A percentile compares a stretch with the other conserved stretches of the same genome.
Conservation (phyloP, 768 basidiomycete genomes). For the Omphalotus guepiniiformis region DNA sequence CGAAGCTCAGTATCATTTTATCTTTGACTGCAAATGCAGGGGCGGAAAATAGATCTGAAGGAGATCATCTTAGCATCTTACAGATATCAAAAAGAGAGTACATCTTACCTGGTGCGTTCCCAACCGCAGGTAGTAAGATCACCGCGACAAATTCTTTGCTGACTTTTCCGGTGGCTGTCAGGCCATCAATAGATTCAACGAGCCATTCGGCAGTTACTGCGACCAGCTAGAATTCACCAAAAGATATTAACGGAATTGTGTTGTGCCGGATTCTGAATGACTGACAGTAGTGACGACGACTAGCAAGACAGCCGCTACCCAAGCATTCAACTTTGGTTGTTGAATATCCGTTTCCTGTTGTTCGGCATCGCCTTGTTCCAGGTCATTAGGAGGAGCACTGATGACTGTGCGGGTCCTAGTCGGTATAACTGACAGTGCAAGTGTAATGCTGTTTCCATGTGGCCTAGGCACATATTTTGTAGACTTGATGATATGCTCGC, state of each 20-base stretch:
- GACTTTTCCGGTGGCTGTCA: slow-evolving; percentile 55
- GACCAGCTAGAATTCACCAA: slow-evolving; percentile 41
- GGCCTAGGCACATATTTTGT: slow-evolving; percentile 26
- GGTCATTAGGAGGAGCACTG: neutral
- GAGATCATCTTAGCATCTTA: too few relatives aligned
- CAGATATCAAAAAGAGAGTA: too few relatives aligned
- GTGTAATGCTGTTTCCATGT: slow-evolving; percentile 13
- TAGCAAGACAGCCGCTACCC: slow-evolving; percentile 50
- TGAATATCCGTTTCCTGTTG: slow-evolving; percentile 41
- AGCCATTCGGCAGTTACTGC: slow-evolving; percentile 67
- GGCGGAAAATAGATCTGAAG: too few relatives aligned
- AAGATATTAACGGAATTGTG: slow-evolving; percentile 12
- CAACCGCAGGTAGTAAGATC: slow-evolving; percentile 84
- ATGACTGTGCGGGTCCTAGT: neutral
- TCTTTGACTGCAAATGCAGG: slow-evolving; percentile 89
- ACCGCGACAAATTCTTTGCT: slow-evolving; percentile 82
- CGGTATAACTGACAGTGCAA: too few relatives aligned
- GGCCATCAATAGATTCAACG: slow-evolving; percentile 76
- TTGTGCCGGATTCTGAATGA: slow-evolving; percentile 17
- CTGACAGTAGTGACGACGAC: slow-evolving; percentile 61
- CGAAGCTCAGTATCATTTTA: slow-evolving; percentile 81
- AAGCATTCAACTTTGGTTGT: slow-evolving; percentile 51
- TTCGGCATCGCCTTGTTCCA: slow-evolving; percentile 13
- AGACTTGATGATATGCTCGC: slow-evolving; percentile 27
- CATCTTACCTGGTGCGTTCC: slow-evolving; percentile 85